Conservation (phyloP, 163 green algal genomes). For the Chlorella variabilis region DNA sequence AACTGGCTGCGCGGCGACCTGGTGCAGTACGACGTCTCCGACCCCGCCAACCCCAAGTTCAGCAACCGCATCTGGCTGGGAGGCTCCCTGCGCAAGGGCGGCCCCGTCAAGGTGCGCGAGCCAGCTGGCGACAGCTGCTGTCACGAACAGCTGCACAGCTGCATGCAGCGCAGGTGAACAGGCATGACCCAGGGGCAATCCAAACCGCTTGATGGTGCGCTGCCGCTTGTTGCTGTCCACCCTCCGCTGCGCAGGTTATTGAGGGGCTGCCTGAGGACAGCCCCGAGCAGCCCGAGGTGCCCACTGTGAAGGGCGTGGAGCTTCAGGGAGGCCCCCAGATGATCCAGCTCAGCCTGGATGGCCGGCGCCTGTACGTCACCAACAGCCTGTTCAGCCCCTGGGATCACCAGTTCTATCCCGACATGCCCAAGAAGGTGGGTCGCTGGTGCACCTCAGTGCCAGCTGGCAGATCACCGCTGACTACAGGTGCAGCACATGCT, state of each 20-base stretch:
- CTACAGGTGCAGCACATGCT: too few relatives aligned
- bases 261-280: slow-evolving; percentile 65
- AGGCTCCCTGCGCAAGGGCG: slow-evolving; percentile 68
- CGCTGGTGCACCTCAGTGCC: too few relatives aligned
- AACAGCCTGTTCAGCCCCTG: slow-evolving; percentile 80
- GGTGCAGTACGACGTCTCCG: slow-evolving; percentile 83
- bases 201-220: too few relatives aligned
- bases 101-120: slow-evolving; percentile 64
- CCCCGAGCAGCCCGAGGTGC: slow-evolving; percentile 55
- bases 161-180: too few relatives aligned
- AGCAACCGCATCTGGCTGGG: slow-evolving; percentile 78
- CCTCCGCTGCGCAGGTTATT: slow-evolving; percentile 48
- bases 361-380: slow-evolving; percentile 85
- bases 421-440: slow-evolving; percentile 64
- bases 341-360: slow-evolving; percentile 82
- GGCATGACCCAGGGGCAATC: too few relatives aligned
- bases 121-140: too few relatives aligned
- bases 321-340: slow-evolving; percentile 87
- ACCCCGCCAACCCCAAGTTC: slow-evolving; percentile 73
- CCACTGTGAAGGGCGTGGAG: slow-evolving; percentile 62
- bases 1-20: slow-evolving; percentile 85
- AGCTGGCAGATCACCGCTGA: too few relatives aligned
- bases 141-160: too few relatives aligned
- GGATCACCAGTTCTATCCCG: slow-evolving; percentile 81
- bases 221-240: neutral